Evolutionary conservation across 2,329 filamentous ascomycete species (phyloP).

Genomic region (Pezicula rhizophila): DNA sequence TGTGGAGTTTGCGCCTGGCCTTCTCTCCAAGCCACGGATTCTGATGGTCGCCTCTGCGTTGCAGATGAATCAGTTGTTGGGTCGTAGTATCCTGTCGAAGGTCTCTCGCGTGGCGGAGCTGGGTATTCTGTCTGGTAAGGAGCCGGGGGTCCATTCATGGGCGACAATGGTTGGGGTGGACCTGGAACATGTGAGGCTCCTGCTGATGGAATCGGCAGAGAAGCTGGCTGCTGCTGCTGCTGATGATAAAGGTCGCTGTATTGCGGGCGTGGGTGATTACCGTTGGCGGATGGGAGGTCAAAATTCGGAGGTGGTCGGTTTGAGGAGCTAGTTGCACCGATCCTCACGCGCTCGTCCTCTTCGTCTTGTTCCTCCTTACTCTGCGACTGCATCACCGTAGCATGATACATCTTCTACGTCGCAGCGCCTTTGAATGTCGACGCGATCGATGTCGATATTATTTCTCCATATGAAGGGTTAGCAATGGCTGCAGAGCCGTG

Average conservation of each 20-base stretch:
- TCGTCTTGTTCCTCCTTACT: constrained; percentile 15
- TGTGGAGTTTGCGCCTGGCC: constrained; percentile 22
- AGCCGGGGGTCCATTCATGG: constrained; percentile 16
- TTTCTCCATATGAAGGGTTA: constrained; percentile 16
- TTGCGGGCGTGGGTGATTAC: constrained; percentile 20
- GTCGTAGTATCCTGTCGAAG: constrained; percentile 38
- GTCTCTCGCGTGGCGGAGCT: constrained; percentile 31
- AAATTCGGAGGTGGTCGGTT: constrained; percentile 20
- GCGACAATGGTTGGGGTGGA: constrained; percentile 21
- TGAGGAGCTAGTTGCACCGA: constrained; percentile 15
- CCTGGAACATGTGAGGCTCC: constrained; percentile 19
- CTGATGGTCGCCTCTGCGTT: constrained; percentile 31
- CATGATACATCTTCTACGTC: constrained; percentile 25
- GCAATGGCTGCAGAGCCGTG: no score
- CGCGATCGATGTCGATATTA: constrained; percentile 11
- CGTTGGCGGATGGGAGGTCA: constrained; percentile 24
- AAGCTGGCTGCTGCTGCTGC: constrained; percentile 16
- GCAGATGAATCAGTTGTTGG: constrained; percentile 34
- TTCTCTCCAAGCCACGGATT: constrained; percentile 25
- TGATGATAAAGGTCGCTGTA: constrained; percentile 26
- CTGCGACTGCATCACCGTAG: constrained; percentile 25
- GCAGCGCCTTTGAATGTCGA: constrained; percentile 12
- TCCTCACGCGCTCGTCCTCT: constrained; percentile 19
- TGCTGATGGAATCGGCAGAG: constrained; percentile 18
- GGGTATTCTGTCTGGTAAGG: constrained; percentile 28